A percentile compares a stretch with the other conserved stretches of the same genome.
Evolutionary conservation across 768 basidiomycete species (phyloP).

Genomic region (Trametes coccinea): DNA sequence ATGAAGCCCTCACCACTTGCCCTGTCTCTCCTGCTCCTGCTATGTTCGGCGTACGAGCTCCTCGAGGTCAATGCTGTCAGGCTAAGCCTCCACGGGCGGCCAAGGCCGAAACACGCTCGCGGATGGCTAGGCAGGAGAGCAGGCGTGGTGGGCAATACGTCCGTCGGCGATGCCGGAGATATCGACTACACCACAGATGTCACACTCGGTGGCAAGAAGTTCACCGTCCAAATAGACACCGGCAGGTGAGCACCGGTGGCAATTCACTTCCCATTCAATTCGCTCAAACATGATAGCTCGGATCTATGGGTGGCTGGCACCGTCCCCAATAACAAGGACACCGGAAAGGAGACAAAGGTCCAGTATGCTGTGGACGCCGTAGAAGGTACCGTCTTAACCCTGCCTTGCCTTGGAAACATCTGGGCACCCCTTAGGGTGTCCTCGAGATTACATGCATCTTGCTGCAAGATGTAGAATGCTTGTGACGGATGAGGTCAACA

Average conservation of each 20-base stretch:
- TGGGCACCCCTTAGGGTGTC: no score
- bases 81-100: conserved; percentile 18
- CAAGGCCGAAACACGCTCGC: conserved; percentile 3
- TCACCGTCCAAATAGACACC: conserved; percentile 45
- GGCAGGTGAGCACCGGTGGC: conserved; percentile 39
- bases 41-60: conserved; percentile 18
- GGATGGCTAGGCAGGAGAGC: conserved; percentile 28
- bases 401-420: no score
- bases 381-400: conserved; percentile 39
- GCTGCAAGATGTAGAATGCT: no score
- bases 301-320: conserved; percentile 60
- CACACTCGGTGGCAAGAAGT: conserved; percentile 37
- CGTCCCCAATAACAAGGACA: conserved; percentile 41
- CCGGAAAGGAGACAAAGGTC: conserved; percentile 42
- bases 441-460: no score
- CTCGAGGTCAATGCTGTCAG: conserved; percentile 21
- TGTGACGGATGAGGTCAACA: no score
- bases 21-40: conserved; percentile 17
- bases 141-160: conserved; percentile 30
- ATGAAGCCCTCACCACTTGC: conserved; percentile 18
- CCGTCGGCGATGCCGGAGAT: conserved; percentile 34
- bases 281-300: conserved; percentile 41
- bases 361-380: conserved; percentile 57
- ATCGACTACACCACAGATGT: conserved; percentile 41
- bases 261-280: no score